These are phyloP conservation scores for Globisporangium sylvaticum DNA, from an alignment of 352 stramenopile genomes.

Conservation along the genomic window DNA sequence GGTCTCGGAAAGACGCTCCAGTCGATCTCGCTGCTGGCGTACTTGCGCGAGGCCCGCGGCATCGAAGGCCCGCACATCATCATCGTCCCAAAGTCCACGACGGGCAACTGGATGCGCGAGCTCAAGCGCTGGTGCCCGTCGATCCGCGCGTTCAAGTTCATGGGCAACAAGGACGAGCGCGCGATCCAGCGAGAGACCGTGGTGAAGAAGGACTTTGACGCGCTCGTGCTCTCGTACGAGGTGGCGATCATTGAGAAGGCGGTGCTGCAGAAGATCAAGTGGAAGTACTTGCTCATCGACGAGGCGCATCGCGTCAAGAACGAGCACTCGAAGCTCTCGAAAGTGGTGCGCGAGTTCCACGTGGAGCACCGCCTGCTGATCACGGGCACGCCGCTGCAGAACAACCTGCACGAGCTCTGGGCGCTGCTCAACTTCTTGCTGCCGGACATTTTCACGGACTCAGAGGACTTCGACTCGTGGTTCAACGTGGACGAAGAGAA, in stretches of 20 bases:
- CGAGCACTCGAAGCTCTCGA: slow-evolving; percentile 88
- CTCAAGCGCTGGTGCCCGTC: slow-evolving; percentile 95
- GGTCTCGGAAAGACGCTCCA: slow-evolving; percentile 96
- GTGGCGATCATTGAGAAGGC: slow-evolving; percentile 94
- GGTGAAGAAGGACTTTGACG: slow-evolving; percentile 86
- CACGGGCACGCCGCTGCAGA: slow-evolving; percentile 98
- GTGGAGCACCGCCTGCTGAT: slow-evolving; percentile 94
- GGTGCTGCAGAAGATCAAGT: slow-evolving; percentile 91
- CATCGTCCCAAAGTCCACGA: slow-evolving; percentile 96
- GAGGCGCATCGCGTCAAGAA: slow-evolving; percentile 99
- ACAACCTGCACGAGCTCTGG: slow-evolving; percentile 99
- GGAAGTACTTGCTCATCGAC: slow-evolving; percentile 98
- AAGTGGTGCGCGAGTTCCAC: slow-evolving; percentile 85
- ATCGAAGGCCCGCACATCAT: slow-evolving; percentile 98
- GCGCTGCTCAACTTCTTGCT: slow-evolving; percentile 99
- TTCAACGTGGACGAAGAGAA: slow-evolving; percentile 97
- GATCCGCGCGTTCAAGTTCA: slow-evolving; percentile 94
- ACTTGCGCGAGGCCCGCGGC: slow-evolving; percentile 91
- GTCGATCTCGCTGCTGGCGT: slow-evolving; percentile 96
- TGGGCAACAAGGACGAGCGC: slow-evolving; percentile 93
- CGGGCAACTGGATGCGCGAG: slow-evolving; percentile 99
- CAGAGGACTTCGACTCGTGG: slow-evolving; percentile 99
- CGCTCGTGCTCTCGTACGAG: slow-evolving; percentile 91
- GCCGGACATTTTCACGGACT: slow-evolving; percentile 90
- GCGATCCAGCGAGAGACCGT: slow-evolving; percentile 89